These are phyloP conservation scores for Fraxinus pennsylvanica DNA, from an alignment of 257 asterid genomes.

Conservation along the genomic window DNA sequence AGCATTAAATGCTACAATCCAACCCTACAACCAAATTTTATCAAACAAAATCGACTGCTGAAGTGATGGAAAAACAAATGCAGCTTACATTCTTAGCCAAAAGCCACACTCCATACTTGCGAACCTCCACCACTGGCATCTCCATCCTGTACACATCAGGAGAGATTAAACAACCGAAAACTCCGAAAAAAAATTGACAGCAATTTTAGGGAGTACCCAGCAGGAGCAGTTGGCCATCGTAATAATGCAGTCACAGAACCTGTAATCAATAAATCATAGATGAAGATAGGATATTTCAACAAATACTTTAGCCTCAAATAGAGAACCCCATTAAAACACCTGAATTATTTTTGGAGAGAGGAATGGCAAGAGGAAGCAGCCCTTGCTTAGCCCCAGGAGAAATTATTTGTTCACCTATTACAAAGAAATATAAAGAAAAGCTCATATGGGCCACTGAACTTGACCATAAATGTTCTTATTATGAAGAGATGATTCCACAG, in stretches of 20 bases:
- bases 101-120: constrained; percentile 86
- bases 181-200: constrained; percentile 10
- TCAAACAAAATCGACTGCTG: constrained; percentile 3
- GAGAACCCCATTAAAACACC: constrained; percentile 39
- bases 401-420: constrained; percentile 70
- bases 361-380: constrained; percentile 83
- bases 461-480: background rate
- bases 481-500: background rate
- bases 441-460: background rate
- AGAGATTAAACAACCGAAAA: constrained; percentile 30
- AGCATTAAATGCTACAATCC: constrained; percentile 10
- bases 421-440: background rate
- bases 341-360: constrained; percentile 68
- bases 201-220: constrained; percentile 56
- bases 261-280: constrained; percentile 33
- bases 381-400: constrained; percentile 95
- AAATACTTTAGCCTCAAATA: constrained; percentile 2
- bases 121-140: constrained; percentile 93
- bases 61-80: constrained; percentile 17
- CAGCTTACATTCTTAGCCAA: constrained; percentile 71
- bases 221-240: constrained; percentile 99
- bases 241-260: constrained; percentile 85
- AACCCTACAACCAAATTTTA: constrained; percentile 2
- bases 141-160: constrained; percentile 70
- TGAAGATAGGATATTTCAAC: background rate